Base-by-base conservation (phyloP, 2,329 filamentous ascomycete genomes). In the Fusarium sp. region DNA sequence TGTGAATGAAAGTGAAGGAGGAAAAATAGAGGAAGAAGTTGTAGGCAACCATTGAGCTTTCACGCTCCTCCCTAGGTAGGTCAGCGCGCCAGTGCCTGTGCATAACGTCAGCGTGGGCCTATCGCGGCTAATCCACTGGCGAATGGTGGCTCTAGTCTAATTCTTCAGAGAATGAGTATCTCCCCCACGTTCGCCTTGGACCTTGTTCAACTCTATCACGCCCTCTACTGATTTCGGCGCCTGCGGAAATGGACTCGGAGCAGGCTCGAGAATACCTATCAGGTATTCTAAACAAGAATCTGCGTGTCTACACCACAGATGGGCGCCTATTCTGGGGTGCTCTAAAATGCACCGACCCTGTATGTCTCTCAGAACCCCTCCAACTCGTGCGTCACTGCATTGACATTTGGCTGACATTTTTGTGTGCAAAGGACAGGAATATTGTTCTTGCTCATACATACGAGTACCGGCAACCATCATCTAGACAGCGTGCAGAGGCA, bases 291-390 rank as follows among this genome's bases (percentile, higher is more conserved):
- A 92, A 92, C 78, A 92, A 92, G 78, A 92, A 88, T 38, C 82
- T 98, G 33, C 90, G 93, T 62, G 83, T 98, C 59, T 87, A 91
- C 73, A 92, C 91, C 13, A 92, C 89, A 4, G 95, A 98, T 77
- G 89, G 88, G 14, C 92, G 96, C 65, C 89, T 97, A 78, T 99
- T 98, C 79, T 88, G 93, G 60, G 96, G 96, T 18, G 86, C 89
- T 69, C 92, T 99, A 81, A 97, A 96, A 81, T 99, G 96, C 83
- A 97, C 94, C 29, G 96, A 99, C 83, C 89, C 91, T 64, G 93
- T 96, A 82, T 55, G 87, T 84, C 36, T 20, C 20, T 34, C 10
- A 36, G 44, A 33, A 14, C 27, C 68, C 58, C 42, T 64, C 46
- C 51, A 64, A 53, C 20, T 18, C 20, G 23, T 34, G 38, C 16